A percentile compares a stretch with the other conserved stretches of the same genome.
Conservation (phyloP, 192 early-diverging fungal genomes). For the Podila horticola region DNA sequence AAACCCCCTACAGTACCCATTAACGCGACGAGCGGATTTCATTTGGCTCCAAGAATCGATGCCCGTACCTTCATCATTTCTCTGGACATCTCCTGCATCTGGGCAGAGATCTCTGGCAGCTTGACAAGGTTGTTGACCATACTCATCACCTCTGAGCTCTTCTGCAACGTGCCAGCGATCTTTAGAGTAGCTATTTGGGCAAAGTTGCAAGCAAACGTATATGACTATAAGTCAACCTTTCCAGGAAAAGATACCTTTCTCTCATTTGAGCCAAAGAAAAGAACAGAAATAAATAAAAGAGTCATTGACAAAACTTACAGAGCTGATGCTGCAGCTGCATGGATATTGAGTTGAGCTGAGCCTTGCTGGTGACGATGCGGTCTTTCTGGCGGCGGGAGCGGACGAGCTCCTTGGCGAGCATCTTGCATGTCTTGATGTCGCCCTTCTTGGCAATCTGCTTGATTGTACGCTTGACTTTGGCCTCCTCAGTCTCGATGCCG, state of each 20-base stretch:
- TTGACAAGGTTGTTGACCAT: conserved; percentile 88
- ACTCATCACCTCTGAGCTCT: conserved; percentile 92
- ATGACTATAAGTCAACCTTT: background rate
- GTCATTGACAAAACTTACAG: conserved; percentile 57
- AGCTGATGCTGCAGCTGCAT: conserved; percentile 92
- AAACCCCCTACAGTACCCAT: background rate
- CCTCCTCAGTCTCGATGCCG: conserved; percentile 84
- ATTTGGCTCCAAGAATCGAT: background rate
- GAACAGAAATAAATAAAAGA: conserved; percentile 4
- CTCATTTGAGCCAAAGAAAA: no score
- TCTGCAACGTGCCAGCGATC: conserved; percentile 87
- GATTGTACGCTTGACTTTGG: conserved; percentile 79
- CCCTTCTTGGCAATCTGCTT: conserved; percentile 91
- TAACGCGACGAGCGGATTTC: background rate
- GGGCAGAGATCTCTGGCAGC: conserved; percentile 83
- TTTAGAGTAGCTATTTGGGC: conserved; percentile 77
- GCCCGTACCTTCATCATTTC: conserved; percentile 93
- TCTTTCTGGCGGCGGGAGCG: conserved; percentile 81
- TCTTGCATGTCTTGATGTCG: conserved; percentile 75
- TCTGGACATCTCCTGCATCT: conserved; percentile 92
- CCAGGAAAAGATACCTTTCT: background rate
- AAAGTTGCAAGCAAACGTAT: background rate
- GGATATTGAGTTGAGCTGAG: conserved; percentile 90
- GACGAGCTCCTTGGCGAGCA: conserved; percentile 88
- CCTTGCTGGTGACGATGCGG: conserved; percentile 86